Percentiles rank a stretch among this genome's conserved stretches.
Evolutionary conservation across 805 yeast species (phyloP).

Genomic region (Monosporozyma yasuniensis): DNA sequence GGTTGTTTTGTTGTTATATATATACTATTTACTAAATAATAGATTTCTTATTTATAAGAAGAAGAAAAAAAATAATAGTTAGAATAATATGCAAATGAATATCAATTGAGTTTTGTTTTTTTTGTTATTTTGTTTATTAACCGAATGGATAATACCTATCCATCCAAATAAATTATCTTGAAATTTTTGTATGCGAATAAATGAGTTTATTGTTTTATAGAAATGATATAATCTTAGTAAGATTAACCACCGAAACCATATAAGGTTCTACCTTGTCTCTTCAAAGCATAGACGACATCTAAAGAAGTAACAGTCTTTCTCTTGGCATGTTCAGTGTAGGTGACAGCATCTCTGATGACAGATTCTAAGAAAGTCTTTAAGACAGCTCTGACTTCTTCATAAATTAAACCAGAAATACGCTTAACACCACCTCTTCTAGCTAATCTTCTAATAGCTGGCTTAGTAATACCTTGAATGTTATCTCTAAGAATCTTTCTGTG

Average conservation of each 20-base stretch:
- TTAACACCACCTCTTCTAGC: conserved; percentile 99
- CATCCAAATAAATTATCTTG: neutral
- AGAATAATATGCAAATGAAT: conserved; percentile 2
- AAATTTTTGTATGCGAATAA: neutral
- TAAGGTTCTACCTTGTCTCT: conserved; percentile 99
- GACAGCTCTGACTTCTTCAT: conserved; percentile 98
- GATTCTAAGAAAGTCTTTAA: conserved; percentile 91
- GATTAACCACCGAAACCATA: conserved; percentile 99
- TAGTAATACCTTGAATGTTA: conserved; percentile 98
- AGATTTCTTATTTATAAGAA: neutral
- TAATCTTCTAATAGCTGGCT: conserved; percentile 99
- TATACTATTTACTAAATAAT: neutral
- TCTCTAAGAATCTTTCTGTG: conserved; percentile 99
- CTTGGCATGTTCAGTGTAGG: conserved; percentile 99
- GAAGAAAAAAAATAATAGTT: neutral
- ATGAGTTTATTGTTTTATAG: neutral
- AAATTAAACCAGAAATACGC: conserved; percentile 97
- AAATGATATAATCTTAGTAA: neutral
- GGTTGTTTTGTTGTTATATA: neutral
- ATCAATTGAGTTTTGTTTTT: neutral
- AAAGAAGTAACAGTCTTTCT: conserved; percentile 99
- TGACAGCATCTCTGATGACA: conserved; percentile 98
- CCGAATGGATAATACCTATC: neutral
- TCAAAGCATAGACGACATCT: conserved; percentile 97
- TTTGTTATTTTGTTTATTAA: neutral